Conservation (phyloP, 148 eudicot genomes). For the Gaultheria prostrata region DNA sequence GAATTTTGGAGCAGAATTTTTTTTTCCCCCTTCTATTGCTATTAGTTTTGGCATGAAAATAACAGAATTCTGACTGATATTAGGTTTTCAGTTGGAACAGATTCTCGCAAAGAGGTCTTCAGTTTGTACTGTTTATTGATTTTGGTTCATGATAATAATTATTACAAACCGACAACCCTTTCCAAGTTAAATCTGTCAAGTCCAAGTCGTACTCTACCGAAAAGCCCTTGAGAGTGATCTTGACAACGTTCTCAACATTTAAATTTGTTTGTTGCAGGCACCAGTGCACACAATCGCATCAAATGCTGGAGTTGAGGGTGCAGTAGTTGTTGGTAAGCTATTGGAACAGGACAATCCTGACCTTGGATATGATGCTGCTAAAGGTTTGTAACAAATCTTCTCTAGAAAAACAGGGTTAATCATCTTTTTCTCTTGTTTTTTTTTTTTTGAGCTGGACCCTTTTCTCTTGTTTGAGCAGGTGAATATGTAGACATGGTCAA, state of each 20-base stretch:
- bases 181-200: background rate
- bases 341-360: conserved; percentile 82
- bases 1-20: too few species aligned
- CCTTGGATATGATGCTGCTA: conserved; percentile 95
- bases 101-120: too few species aligned
- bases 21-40: background rate
- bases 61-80: background rate
- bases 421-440: background rate
- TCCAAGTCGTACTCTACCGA: background rate
- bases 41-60: background rate
- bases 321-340: conserved; percentile 85
- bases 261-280: conserved; percentile 40
- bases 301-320: conserved; percentile 93
- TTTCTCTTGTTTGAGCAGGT: conserved; percentile 40
- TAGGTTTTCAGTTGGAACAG: too few species aligned
- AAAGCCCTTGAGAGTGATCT: background rate
- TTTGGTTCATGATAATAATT: background rate
- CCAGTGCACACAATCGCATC: conserved; percentile 83
- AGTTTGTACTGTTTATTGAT: background rate
- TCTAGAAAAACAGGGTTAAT: background rate
- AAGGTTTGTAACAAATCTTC: conserved; percentile 46
- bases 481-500: conserved; percentile 90
- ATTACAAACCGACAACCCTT: background rate
- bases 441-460: too few species aligned
- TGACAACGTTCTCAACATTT: background rate